phyloP scores from a whole-genome alignment of 1,139 yeast species.

The Meyerozyma smithsonii region DNA sequence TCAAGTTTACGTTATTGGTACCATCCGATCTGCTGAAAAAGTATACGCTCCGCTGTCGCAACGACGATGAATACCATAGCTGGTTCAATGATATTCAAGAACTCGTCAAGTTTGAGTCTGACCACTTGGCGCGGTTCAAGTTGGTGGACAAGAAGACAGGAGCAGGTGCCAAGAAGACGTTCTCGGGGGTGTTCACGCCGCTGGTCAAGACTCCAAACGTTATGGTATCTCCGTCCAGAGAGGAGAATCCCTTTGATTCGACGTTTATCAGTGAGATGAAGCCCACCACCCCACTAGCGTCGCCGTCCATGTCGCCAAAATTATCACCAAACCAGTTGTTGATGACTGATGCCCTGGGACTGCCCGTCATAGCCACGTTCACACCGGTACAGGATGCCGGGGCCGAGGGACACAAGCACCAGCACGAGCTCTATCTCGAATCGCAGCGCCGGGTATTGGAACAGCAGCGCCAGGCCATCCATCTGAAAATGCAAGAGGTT shows the following conservation, averaged over 20 bases:
- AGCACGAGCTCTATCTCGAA: constrained; percentile 35
- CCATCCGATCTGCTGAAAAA: constrained; percentile 26
- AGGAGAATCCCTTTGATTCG: constrained; percentile 37
- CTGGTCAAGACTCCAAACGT: constrained; percentile 30
- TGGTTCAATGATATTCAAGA: constrained; percentile 41
- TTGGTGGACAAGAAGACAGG: constrained; percentile 27
- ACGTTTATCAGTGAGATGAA: constrained; percentile 18
- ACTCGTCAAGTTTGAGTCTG: constrained; percentile 32
- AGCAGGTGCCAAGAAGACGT: constrained; percentile 3
- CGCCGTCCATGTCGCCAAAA: constrained; percentile 9
- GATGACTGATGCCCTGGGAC: neutral
- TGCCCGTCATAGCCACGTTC: constrained; percentile 3
- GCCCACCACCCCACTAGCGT: constrained; percentile 8
- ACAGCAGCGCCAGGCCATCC: constrained; percentile 35
- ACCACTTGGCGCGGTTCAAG: constrained; percentile 31
- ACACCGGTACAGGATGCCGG: neutral
- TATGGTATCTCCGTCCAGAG: constrained; percentile 13
- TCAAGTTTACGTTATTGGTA: constrained; percentile 33
- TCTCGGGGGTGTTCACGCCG: constrained; percentile 37
- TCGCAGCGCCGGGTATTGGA: constrained; percentile 36
- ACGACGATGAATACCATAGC: constrained; percentile 23
- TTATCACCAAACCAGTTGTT: constrained; percentile 14
- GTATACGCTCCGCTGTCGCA: constrained; percentile 37
- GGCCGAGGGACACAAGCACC: constrained; percentile 5
- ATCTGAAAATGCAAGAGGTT: constrained; percentile 18